Evolutionary conservation across 495 filamentous ascomycete genomes (phyloP).

Genomic region (Xylaria sp.): DNA sequence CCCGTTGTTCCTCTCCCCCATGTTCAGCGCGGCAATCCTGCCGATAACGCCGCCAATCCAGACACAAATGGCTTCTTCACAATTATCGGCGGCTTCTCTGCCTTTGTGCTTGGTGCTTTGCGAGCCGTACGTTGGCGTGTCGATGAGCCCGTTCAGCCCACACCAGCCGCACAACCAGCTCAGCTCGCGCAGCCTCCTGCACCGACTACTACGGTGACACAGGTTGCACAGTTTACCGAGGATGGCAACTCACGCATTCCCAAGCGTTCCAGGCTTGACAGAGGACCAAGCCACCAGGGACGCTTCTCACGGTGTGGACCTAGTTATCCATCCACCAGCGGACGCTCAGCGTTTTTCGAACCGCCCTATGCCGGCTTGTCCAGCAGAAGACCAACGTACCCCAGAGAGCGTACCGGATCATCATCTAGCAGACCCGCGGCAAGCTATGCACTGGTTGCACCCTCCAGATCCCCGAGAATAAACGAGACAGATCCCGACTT

Average conservation of each 20-base stretch:
- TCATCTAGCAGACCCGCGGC: neutral
- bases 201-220: slow-evolving; percentile 2
- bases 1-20: neutral
- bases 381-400: neutral
- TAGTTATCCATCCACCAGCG: neutral
- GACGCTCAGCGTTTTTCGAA: neutral
- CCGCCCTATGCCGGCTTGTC: neutral
- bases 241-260: neutral
- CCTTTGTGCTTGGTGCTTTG: neutral
- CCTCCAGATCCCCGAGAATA: neutral
- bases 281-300: neutral
- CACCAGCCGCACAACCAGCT: neutral
- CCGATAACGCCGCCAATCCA: neutral
- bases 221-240: neutral
- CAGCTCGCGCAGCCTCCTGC: neutral
- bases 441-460: neutral
- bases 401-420: neutral
- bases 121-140: neutral
- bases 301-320: neutral
- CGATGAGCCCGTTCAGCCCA: neutral
- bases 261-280: slow-evolving; percentile 4
- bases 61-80: neutral
- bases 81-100: neutral
- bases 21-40: neutral
- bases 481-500: neutral